Evolutionary conservation across 345 rosid genomes (phyloP), one percentile per base, ranked within the genome.

Genomic region (Gossypium longicalyx): DNA sequence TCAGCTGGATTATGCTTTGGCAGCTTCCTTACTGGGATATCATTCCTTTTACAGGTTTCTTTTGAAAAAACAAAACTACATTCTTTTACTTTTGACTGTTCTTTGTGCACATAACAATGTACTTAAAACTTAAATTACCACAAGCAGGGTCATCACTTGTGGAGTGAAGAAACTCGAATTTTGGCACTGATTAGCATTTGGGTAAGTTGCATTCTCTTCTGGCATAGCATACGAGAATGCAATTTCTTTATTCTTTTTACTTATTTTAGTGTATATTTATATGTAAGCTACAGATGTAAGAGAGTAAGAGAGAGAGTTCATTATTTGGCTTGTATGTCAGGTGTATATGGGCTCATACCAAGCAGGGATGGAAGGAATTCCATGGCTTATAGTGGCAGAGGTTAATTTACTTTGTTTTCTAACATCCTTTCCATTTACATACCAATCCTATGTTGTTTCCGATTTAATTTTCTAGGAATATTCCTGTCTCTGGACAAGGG

Each of bases 341-440:
- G 17, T 44, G 29, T 66, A 66, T 20, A 66, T 66, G 70, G 52
- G 70, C n/a, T 66, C 70, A 43, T 19, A 66, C 70, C 70, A 66
- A 66, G 27, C 20, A 66, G 70, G 52, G 4, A 66, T 66, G 41
- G 49, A 13, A 19, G 70, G 25, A 43, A 65, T 65, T 65, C 70
- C 52, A 66, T 66, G 70, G 70, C 20, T 20, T 44, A 44, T 66
- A 2, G 53, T 66, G 8, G 70, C 70, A 66, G 52, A 66, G 70
- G 53, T 63, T 63, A 41, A 4, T 17, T 61, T 34, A 34, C 48
- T 13, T 60, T 12, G 41, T 63, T 9, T 57, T 20, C 27, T 9
- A 20, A 19, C 27, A 19, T 10, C 17, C 8, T 13, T 5, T 25
- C 34, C 65, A 12, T 60, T 3, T 60, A 6, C 16, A 25, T 13